Percentiles rank a stretch among this genome's conserved stretches.
Conservation (phyloP, 139 green algal species). For the Trebouxia sp. region DNA sequence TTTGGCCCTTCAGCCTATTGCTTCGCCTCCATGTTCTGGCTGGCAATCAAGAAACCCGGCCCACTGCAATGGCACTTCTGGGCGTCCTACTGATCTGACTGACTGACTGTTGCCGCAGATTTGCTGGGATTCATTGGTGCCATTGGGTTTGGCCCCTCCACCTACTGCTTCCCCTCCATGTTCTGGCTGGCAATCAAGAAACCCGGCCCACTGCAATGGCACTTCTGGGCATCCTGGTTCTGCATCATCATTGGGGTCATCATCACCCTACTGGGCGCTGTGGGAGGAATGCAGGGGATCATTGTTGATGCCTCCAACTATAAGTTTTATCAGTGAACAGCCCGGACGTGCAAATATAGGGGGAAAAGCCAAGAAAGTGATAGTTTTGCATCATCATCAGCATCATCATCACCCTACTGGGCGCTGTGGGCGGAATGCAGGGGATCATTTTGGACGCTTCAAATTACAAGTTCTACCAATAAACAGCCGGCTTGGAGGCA, state of each 20-base stretch:
- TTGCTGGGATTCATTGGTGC: constrained; percentile 38
- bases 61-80: constrained; percentile 23
- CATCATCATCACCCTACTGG: not conserved
- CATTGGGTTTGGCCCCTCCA: constrained; percentile 32
- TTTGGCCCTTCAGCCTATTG: constrained; percentile 36
- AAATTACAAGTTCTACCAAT: not conserved
- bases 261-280: constrained; percentile 24
- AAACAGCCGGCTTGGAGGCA: not conserved
- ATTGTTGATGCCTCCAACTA: not conserved
- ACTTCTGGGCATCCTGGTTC: constrained; percentile 34
- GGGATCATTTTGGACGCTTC: no score
- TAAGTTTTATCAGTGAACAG: not conserved
- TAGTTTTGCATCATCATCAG: not conserved
- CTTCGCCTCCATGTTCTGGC: constrained; percentile 28
- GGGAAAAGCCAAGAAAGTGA: no score
- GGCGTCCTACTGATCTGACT: no score
- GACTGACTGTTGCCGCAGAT: not conserved
- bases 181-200: constrained; percentile 33
- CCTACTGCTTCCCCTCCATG: constrained; percentile 32
- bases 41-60: constrained; percentile 26
- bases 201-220: not conserved
- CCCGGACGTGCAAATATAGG: no score
- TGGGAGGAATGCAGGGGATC: constrained; percentile 28
- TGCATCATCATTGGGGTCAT: constrained; percentile 28
- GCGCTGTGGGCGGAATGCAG: no score